Evolutionary conservation across 768 basidiomycete genomes (phyloP).

Genomic region (Chalciporus sphaerocephalus): DNA sequence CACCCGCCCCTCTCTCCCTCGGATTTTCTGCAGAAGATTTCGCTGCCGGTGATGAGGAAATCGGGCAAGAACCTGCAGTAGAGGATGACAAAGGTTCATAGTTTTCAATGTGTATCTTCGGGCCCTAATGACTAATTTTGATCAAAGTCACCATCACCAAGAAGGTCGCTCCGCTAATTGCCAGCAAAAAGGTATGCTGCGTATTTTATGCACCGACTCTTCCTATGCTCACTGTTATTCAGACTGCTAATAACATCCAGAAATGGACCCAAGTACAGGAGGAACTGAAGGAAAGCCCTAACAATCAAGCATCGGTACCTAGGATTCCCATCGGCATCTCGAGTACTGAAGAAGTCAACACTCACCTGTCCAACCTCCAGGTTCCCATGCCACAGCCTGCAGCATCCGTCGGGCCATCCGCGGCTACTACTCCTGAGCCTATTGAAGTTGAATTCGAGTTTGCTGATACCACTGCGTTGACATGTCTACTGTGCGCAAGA

Average conservation of each 20-base stretch:
- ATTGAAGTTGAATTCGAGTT: constrained; percentile 74
- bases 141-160: constrained; percentile 46
- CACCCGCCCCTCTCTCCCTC: constrained; percentile 42
- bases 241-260: constrained; percentile 87
- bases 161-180: constrained; percentile 77
- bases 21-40: constrained; percentile 71
- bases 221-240: constrained; percentile 8
- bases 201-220: background rate
- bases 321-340: constrained; percentile 11
- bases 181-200: constrained; percentile 71
- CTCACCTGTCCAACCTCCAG: constrained; percentile 6
- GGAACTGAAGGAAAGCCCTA: constrained; percentile 58
- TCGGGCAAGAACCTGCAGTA: constrained; percentile 38
- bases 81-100: constrained; percentile 46
- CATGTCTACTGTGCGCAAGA: constrained; percentile 87
- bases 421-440: constrained; percentile 36
- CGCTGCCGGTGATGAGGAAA: constrained; percentile 35
- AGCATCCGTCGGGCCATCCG: constrained; percentile 21
- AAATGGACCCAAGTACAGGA: constrained; percentile 98
- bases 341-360: constrained; percentile 4
- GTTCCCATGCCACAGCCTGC: constrained; percentile 9
- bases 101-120: background rate
- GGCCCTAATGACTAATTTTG: constrained; percentile 9
- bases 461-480: constrained; percentile 66
- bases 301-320: constrained; percentile 21